Evolutionary conservation across 139 green algal genomes (phyloP), one percentile per base, ranked within the genome.

Genomic region (Trebouxia sp.): DNA sequence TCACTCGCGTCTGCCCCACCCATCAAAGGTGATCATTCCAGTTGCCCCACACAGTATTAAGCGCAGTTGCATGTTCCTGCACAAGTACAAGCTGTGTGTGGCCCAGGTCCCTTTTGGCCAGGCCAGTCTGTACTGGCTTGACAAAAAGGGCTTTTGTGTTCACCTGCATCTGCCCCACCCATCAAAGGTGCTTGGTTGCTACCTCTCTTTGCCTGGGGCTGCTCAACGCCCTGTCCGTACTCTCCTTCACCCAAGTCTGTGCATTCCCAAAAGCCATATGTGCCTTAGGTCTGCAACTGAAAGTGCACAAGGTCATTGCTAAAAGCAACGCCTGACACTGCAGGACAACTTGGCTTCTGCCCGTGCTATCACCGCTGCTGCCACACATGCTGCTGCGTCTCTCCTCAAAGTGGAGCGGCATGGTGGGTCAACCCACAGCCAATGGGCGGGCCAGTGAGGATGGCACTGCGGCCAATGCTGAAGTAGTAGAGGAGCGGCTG

Each of bases 401-500:
- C 20, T 77, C 70, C 35, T 48, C 37, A 35, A 78, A 55, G 22
- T 93, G 88, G 89, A 41, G 42, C 11, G 26, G 35, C 48, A 45
- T 35, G 8, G n/a, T 45, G 30, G 51, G 66, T 50, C 45, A 72
- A 9, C 67, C 65, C n/a, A n/a, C n/a, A 10, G 79, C 67, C 26
- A 28, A 39, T 15, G 42, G 17, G n/a, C 14, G 50, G 14, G 38
- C 47, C 26, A 48, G 30, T 3, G 65, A 78, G 65, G 79, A 74
- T 15, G 77, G 78, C 4, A 65, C 50, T 11, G 80, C 79, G 15
- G 85, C 89, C 30, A 85, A 87, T 12, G 88, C 90, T n/a, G 91
- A 94, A 62, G 75, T 94, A 38, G 84, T 94, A 4, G 58, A 53
- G 5, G 91, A 94, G 62, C 84, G 87, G 26, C 37, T 94, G 43